Evolutionary conservation across 2,329 filamentous ascomycete genomes (phyloP).

Genomic region (Botrytis fabae): DNA sequence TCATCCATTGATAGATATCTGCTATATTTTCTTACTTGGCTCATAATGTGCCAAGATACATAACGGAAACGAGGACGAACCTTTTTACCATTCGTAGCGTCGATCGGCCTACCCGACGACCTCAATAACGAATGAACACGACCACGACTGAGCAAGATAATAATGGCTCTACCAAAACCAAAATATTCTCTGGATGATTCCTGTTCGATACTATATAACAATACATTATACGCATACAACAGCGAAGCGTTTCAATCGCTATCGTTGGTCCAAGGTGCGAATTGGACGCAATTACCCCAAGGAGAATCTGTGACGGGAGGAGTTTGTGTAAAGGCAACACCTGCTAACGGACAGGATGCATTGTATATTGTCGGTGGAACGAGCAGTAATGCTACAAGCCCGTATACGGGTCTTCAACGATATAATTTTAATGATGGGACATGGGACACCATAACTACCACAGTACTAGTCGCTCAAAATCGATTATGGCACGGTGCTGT

Average conservation of each 20-base stretch:
- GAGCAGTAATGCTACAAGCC: constrained; percentile 44
- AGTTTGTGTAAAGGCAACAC: constrained; percentile 71
- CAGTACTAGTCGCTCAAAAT: constrained; percentile 50
- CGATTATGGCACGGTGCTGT: constrained; percentile 73
- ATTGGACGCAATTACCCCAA: constrained; percentile 67
- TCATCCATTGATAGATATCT: constrained; percentile 2
- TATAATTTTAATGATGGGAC: constrained; percentile 57
- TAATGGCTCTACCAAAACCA: constrained; percentile 61
- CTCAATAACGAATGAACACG: constrained; percentile 25
- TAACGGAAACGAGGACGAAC: constrained; percentile 17
- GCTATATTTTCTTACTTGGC: constrained; percentile 7
- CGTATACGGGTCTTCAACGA: constrained; percentile 74
- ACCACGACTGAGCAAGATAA: constrained; percentile 26
- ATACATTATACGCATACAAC: constrained; percentile 83
- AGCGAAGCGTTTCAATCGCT: constrained; percentile 73
- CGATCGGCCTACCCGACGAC: constrained; percentile 22
- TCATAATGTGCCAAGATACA: constrained; percentile 20
- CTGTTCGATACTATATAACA: constrained; percentile 78
- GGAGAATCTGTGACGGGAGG: constrained; percentile 73
- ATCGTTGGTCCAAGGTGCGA: constrained; percentile 63
- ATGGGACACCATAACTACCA: constrained; percentile 58
- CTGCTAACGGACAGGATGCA: constrained; percentile 55
- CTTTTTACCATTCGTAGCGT: constrained; percentile 16
- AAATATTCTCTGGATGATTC: constrained; percentile 69
- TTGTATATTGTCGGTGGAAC: constrained; percentile 80